phyloP scores from a whole-genome alignment of 129 eudicot species.

The Tanacetum coccineum region DNA sequence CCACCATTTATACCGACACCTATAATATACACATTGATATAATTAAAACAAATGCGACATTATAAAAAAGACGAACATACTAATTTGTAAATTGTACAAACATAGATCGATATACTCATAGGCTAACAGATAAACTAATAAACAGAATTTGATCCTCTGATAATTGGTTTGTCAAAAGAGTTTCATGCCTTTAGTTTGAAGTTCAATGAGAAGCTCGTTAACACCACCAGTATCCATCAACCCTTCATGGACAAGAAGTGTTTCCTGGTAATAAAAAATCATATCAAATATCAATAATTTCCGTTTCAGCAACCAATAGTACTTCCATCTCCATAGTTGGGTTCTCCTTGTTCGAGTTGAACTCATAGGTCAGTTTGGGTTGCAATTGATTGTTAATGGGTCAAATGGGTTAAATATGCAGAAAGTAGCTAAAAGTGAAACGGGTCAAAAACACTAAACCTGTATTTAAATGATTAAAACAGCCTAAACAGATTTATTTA shows the following conservation, averaged over 20 bases:
- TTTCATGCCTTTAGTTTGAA: slow-evolving; percentile 72
- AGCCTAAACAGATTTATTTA: background rate
- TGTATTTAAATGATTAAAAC: too few species aligned
- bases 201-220: slow-evolving; percentile 76
- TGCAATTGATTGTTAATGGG: background rate
- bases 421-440: too few species aligned
- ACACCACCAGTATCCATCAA: slow-evolving; percentile 61
- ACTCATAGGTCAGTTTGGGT: background rate
- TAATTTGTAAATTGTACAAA: background rate
- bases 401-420: background rate
- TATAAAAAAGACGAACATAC: too few species aligned
- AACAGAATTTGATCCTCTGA: slow-evolving; percentile 8
- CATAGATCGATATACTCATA: slow-evolving; percentile 1
- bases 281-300: slow-evolving; percentile 1
- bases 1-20: slow-evolving; percentile 91
- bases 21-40: slow-evolving; percentile 28
- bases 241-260: slow-evolving; percentile 90
- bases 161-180: background rate
- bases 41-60: background rate
- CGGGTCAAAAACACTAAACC: too few species aligned
- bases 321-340: background rate
- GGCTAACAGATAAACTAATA: slow-evolving; percentile 3
- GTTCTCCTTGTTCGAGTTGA: background rate
- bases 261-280: slow-evolving; percentile 58
- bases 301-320: background rate